Percentiles rank a stretch among this genome's conserved stretches.
phyloP scores from a whole-genome alignment of 2,329 filamentous ascomycete species.

The Fusarium circinatum region DNA sequence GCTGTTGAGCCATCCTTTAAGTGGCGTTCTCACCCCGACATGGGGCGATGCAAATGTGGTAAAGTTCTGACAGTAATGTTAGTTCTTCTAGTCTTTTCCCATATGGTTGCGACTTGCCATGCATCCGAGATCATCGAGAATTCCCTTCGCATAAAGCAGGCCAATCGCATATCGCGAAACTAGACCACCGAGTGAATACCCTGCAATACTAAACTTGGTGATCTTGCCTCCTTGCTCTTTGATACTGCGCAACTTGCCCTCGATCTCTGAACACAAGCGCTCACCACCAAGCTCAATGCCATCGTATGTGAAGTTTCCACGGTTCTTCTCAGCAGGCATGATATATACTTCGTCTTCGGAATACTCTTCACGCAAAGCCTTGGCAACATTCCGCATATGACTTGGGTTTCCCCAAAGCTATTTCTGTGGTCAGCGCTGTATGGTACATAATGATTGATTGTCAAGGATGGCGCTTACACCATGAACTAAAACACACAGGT shows the following conservation, averaged over 20 bases:
- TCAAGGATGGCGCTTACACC: conserved; percentile 63
- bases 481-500: conserved; percentile 82
- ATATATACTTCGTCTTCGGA: conserved; percentile 73
- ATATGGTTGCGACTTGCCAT: conserved; percentile 60
- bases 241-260: conserved; percentile 68
- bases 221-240: conserved; percentile 74
- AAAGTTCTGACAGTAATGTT: conserved; percentile 73
- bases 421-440: conserved; percentile 36
- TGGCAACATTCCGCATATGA: conserved; percentile 76
- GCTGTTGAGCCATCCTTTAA: conserved; percentile 71
- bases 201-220: conserved; percentile 84
- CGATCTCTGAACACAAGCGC: conserved; percentile 73
- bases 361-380: conserved; percentile 69
- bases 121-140: conserved; percentile 82
- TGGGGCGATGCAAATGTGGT: conserved; percentile 90
- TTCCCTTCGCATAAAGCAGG: conserved; percentile 81
- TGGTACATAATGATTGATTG: conserved; percentile 17
- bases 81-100: background rate
- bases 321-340: conserved; percentile 77
- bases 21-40: conserved; percentile 76
- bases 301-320: conserved; percentile 77
- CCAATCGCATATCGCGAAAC: conserved; percentile 89
- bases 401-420: conserved; percentile 82
- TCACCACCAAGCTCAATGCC: conserved; percentile 75
- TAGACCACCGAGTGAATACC: conserved; percentile 90